Evolutionary conservation across 371 early-diverging fungal species (phyloP), one percentile per base, ranked within the genome.

Genomic region (Umbelopsis sp.): DNA sequence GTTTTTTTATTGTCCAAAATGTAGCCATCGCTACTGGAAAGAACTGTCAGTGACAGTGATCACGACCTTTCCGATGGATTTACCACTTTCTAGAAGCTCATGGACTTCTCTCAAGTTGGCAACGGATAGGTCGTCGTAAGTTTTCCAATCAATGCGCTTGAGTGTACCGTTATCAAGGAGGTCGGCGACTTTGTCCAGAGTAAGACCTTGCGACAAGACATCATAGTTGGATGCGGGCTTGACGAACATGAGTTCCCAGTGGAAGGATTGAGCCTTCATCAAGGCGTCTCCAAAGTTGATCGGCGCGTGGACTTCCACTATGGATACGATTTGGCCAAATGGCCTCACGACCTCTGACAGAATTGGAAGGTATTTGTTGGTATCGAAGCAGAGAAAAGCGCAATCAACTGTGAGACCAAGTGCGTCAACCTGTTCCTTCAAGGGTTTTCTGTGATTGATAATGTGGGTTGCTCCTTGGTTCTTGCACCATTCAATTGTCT

Each of bases 391-490:
- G 20, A 64, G 35, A 10, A 64, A 22, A 4, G 46, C 46, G 25
- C 38, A 46, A 12, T 44, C 45, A 6, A 66, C 50, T 6, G 44
- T 66, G 50, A 48, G 50, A 0, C 50, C 66, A 6, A 66, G 66
- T 10, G 45, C 50, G 29, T 66, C 66, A 10, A 66, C 50, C 35
- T 66, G 66, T 22, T 44, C 50, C 50, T 44, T 46, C 24, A 64
- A 46, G 3, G 64, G 45, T 16, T 64, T 50, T 38, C 50, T 20
- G n/a, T 66, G 66, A 29, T 66, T 66, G 50, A 66, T 66, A 12
- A 50, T 66, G 32, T 66, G 66, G 9, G 66, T 66, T 12, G 66
- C 66, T 14, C 66, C 66, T 11, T 66, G 66, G 37, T 11, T 22
- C 25, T 48, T 22, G 45, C 38, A 44, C 66, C 66, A 66, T 29